A percentile compares a stretch with the other conserved stretches of the same genome.
phyloP scores from a whole-genome alignment of 179 eudicot genomes.

The Patellifolia procumbens region DNA sequence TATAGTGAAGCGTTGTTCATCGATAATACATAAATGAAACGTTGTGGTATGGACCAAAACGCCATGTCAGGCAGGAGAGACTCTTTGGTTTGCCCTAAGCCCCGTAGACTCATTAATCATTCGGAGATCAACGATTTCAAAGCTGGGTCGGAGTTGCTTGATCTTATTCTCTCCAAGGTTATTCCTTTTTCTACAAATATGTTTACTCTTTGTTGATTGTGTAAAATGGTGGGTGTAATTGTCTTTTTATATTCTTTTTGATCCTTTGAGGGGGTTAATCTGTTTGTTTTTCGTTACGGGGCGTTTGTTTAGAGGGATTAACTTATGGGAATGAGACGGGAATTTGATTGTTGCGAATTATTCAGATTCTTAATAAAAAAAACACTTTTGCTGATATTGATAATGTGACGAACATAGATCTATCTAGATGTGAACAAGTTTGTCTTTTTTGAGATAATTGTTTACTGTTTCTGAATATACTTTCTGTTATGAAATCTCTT shows the following conservation, averaged over 20 bases:
- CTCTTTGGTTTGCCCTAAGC: neutral
- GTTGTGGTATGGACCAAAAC: neutral
- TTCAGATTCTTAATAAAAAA: no score
- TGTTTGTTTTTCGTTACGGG: no score
- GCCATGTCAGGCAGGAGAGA: neutral
- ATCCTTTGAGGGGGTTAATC: no score
- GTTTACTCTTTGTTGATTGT: neutral
- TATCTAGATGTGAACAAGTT: neutral
- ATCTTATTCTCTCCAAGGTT: slow-evolving; percentile 26
- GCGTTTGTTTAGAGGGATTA: neutral
- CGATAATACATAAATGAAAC: no score
- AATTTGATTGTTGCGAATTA: no score
- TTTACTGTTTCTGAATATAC: neutral
- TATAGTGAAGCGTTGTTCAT: no score
- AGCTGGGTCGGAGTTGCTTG: slow-evolving; percentile 29
- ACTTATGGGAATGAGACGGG: no score
- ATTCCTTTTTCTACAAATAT: neutral
- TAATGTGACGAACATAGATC: neutral
- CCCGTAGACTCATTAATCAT: neutral
- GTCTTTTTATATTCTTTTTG: neutral
- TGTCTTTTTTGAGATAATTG: no score
- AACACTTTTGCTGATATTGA: no score
- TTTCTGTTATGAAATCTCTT: neutral
- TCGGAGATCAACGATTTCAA: slow-evolving; percentile 27
- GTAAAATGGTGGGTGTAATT: neutral